Conservation (phyloP, 768 basidiomycete genomes). For the Russula sp. region DNA sequence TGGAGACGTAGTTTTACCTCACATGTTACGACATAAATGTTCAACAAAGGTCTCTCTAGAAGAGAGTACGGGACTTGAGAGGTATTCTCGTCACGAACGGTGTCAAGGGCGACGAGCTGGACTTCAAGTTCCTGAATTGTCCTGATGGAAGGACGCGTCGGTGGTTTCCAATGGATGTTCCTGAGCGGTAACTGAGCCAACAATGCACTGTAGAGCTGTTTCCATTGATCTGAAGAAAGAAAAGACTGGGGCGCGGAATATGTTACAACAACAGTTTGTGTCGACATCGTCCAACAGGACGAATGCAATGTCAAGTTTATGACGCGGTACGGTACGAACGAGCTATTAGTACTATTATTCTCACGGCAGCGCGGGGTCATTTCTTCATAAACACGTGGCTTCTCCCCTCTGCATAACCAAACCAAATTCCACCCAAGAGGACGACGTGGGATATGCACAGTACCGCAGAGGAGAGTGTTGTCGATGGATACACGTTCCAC, state of each 20-base stretch:
- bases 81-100: conserved; percentile 62
- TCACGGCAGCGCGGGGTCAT: neutral
- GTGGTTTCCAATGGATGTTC: conserved; percentile 89
- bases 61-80: conserved; percentile 73
- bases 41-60: conserved; percentile 81
- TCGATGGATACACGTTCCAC: conserved; percentile 88
- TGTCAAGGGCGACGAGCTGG: conserved; percentile 60
- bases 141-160: conserved; percentile 60
- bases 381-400: neutral
- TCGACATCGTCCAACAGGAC: conserved; percentile 29
- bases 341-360: neutral
- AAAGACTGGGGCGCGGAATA: conserved; percentile 60
- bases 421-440: conserved; percentile 52
- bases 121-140: conserved; percentile 90
- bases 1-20: conserved; percentile 52
- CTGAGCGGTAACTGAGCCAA: conserved; percentile 75
- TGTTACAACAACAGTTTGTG: conserved; percentile 57
- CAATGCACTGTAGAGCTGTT: conserved; percentile 58
- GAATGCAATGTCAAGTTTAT: neutral
- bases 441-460: conserved; percentile 47
- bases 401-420: conserved; percentile 32
- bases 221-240: conserved; percentile 67
- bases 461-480: conserved; percentile 52
- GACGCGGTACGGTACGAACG: neutral
- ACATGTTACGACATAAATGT: conserved; percentile 81